Evolutionary conservation across 169 alveolate genomes (phyloP).

Genomic region (Babesia bigemina): DNA sequence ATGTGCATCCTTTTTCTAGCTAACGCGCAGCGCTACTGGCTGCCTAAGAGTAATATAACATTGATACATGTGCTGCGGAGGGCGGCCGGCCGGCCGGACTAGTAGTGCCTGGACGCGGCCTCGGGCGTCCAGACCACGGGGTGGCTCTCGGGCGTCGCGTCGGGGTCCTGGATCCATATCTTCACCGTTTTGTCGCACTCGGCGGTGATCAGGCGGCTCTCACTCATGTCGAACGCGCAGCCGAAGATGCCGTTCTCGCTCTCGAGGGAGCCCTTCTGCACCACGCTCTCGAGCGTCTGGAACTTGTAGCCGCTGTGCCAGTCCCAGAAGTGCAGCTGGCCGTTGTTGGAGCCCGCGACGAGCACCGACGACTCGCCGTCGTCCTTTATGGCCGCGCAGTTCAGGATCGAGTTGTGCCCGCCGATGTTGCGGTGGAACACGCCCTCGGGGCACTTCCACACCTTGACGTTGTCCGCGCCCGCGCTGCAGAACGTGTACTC

Average conservation of each 20-base stretch:
- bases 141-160: constrained; percentile 77
- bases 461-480: constrained; percentile 96
- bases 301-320: constrained; percentile 95
- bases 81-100: neutral
- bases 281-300: constrained; percentile 86
- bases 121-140: constrained; percentile 78
- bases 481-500: constrained; percentile 97
- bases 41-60: too few species aligned
- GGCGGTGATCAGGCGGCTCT: constrained; percentile 94
- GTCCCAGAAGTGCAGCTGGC: constrained; percentile 96
- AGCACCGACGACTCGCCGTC: constrained; percentile 87
- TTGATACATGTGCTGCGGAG: too few species aligned
- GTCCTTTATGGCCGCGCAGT: constrained; percentile 88
- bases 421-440: constrained; percentile 80
- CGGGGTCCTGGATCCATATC: constrained; percentile 82
- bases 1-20: too few species aligned
- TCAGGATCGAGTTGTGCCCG: constrained; percentile 91
- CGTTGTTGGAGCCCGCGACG: constrained; percentile 96
- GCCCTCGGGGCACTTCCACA: constrained; percentile 90
- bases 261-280: constrained; percentile 96
- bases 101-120: constrained; percentile 63
- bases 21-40: too few species aligned
- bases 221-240: constrained; percentile 92
- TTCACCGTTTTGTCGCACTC: constrained; percentile 98
- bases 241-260: constrained; percentile 95